Conservation (phyloP, 2,329 filamentous ascomycete genomes). For the Aureobasidium namibiae region DNA sequence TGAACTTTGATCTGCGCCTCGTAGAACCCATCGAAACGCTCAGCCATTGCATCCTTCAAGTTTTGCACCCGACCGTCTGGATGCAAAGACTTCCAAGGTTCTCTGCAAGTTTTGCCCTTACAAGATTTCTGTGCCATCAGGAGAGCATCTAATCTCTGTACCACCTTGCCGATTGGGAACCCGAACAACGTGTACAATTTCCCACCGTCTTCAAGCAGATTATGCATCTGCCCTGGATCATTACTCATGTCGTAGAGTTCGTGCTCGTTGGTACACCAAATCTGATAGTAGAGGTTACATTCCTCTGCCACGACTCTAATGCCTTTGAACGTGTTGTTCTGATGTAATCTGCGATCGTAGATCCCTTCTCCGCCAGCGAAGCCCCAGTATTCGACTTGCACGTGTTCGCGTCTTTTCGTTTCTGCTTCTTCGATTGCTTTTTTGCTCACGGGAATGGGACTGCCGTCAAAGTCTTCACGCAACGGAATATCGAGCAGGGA, state of each 20-base stretch:
- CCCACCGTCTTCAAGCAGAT: conserved; percentile 1
- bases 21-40: conserved; percentile 26
- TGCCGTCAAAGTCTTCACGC: conserved; percentile 28
- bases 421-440: conserved; percentile 13
- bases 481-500: conserved; percentile 23
- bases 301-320: conserved; percentile 20
- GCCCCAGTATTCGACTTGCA: conserved; percentile 36
- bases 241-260: conserved; percentile 50
- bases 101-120: conserved; percentile 22
- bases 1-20: conserved; percentile 34
- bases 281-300: conserved; percentile 57
- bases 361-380: conserved; percentile 26
- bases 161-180: neutral
- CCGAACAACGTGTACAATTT: neutral
- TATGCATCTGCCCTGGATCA: conserved; percentile 16
- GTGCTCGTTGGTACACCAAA: conserved; percentile 61
- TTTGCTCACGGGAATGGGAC: conserved; percentile 26
- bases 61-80: conserved; percentile 21
- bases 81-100: conserved; percentile 27
- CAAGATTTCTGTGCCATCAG: conserved; percentile 28
- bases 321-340: conserved; percentile 26
- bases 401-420: conserved; percentile 25
- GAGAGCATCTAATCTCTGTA: conserved; percentile 24
- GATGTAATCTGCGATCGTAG: conserved; percentile 20
- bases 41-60: conserved; percentile 21